These are phyloP conservation scores for Skeletonema tropicum DNA, from an alignment of 108 stramenopile species.

Conservation along the genomic window DNA sequence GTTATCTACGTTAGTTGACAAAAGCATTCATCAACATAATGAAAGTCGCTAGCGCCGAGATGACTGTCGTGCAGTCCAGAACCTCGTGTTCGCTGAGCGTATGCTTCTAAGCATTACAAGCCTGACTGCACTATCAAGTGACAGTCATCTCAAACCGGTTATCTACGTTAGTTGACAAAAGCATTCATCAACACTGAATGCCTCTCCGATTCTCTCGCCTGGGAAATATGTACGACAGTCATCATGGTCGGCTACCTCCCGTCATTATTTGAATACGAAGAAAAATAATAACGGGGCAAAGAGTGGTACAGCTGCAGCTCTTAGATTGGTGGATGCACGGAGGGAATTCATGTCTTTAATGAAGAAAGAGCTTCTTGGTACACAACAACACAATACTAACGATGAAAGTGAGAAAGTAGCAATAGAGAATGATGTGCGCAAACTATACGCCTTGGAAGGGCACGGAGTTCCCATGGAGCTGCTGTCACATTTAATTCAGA, in stretches of 20 bases:
- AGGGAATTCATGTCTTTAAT: conserved; percentile 18
- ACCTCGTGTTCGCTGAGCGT: no score
- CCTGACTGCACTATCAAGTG: no score
- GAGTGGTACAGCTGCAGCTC: conserved; percentile 30
- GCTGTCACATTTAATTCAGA: conserved; percentile 9
- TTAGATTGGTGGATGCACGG: conserved; percentile 22
- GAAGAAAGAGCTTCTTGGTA: conserved; percentile 2
- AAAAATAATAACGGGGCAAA: conserved; percentile 6
- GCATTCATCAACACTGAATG: conserved; percentile 18
- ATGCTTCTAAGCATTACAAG: no score
- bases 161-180: no score
- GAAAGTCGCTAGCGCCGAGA: no score
- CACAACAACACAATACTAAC: background rate
- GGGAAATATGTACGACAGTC: conserved; percentile 16
- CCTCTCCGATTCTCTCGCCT: conserved; percentile 24
- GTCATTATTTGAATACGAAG: background rate
- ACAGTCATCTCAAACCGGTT: no score
- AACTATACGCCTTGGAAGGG: conserved; percentile 21
- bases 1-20: no score
- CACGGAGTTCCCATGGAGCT: conserved; percentile 34
- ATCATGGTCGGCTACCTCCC: background rate
- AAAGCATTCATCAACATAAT: no score
- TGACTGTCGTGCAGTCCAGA: no score
- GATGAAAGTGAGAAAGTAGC: background rate
- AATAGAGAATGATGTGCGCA: conserved; percentile 1